Evolutionary conservation across 2,329 filamentous ascomycete genomes (phyloP).

Genomic region (Talaromyces sp.): DNA sequence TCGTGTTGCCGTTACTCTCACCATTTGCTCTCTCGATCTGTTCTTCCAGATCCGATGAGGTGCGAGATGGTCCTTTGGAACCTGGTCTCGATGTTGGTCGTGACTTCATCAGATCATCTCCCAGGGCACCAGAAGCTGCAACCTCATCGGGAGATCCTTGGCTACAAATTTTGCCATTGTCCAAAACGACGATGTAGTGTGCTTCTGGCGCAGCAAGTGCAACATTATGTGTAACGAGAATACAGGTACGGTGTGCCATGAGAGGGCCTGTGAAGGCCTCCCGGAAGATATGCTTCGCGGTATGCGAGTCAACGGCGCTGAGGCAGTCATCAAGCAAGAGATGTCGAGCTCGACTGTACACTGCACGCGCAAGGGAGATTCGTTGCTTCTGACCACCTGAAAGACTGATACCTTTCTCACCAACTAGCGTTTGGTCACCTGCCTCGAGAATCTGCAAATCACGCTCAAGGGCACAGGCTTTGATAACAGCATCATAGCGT

Average conservation of each 20-base stretch:
- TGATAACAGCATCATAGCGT: constrained; percentile 82
- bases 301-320: constrained; percentile 95
- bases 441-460: constrained; percentile 90
- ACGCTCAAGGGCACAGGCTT: constrained; percentile 84
- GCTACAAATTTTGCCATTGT: constrained; percentile 74
- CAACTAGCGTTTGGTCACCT: constrained; percentile 89
- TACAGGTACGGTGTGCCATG: constrained; percentile 85
- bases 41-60: constrained; percentile 70
- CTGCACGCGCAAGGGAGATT: constrained; percentile 89
- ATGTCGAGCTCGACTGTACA: constrained; percentile 94
- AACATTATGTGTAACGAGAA: constrained; percentile 93
- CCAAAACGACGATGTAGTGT: constrained; percentile 76
- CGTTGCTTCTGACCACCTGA: constrained; percentile 97
- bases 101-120: constrained; percentile 78
- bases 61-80: constrained; percentile 73
- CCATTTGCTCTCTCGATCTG: constrained; percentile 52
- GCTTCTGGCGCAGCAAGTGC: constrained; percentile 79
- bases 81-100: constrained; percentile 64
- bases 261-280: constrained; percentile 85
- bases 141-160: constrained; percentile 77
- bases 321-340: constrained; percentile 91
- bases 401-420: constrained; percentile 94
- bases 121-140: constrained; percentile 81
- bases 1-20: constrained; percentile 48
- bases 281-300: constrained; percentile 95